Base-by-base conservation (phyloP, 306 rosid genomes). In the Cucumis sativus region DNA sequence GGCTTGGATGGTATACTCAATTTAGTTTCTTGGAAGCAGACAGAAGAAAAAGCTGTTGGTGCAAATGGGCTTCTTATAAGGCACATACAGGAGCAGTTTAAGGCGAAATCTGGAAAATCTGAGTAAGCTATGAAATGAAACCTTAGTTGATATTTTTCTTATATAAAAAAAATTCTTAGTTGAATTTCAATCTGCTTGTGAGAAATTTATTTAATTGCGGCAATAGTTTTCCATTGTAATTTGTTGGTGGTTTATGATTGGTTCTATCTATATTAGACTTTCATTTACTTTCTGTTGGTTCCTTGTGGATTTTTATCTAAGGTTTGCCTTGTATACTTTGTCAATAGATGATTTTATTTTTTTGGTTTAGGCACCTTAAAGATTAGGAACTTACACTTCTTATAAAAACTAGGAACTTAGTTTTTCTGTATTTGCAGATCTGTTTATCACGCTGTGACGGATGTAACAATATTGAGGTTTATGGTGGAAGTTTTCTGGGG, bases 401-500 rank as follows among this genome's bases (percentile, higher is more conserved):
- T 64, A 8, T 10, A 21, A 68, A 21, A 51, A 23, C 37, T 37
- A 9, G 25, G 67, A 63, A 59, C 80, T 84, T 84, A 69, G 62
- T 79, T 66, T 71, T 18, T 77, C 57, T 82, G 56, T 66, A 81
- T 58, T 78, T 83, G 88, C 96, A 96, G 99, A 86, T 89, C 97
- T 75, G 87, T 87, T 30, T 96, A 92, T 88, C 96, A 92, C 83
- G 87, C 90, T 78, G 95, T 95, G 80, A 89, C 96, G 21, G 97
- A 95, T 81, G 97, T 89, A 65, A 89, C 97, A 51, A 96, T 96
- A 85, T 86, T 96, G 86, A 96, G 99, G 86, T 96, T 96, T 84
- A 96, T 96, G 98, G 93, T 89, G 61, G 99, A 96, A 87, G 99
- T 88, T 54, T 96, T 97, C 87, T 96, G 99, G 99, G 98, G 98